Percentiles rank a stretch among this genome's conserved stretches.
Evolutionary conservation across 2,329 filamentous ascomycete species (phyloP).

Genomic region (Colletotrichum shisoi): DNA sequence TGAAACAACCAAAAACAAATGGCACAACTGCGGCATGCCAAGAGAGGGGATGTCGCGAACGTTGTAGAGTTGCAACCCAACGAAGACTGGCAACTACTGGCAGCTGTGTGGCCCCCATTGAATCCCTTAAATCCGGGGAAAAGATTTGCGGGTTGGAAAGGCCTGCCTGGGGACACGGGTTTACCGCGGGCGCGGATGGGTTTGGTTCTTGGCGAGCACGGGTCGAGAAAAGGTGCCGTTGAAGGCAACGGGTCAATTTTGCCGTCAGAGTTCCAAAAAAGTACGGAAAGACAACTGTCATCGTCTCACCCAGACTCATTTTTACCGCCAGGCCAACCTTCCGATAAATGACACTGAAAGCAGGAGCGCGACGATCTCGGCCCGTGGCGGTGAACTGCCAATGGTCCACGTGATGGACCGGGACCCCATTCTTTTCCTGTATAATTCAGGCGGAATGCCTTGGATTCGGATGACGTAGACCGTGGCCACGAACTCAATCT

Average conservation of each 20-base stretch:
- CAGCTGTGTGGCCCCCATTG: neutral
- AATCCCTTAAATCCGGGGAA: neutral
- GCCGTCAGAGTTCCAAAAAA: neutral
- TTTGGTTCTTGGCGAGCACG: neutral
- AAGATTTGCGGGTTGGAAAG: neutral
- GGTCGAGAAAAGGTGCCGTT: neutral
- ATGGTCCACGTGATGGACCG: neutral
- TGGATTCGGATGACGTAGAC: neutral
- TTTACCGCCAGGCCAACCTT: no score
- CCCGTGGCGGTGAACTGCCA: neutral
- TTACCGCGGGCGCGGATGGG: neutral
- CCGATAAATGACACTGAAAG: neutral
- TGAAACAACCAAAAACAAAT: conserved; percentile 24
- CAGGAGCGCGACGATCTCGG: neutral
- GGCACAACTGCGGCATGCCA: neutral
- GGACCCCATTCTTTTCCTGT: neutral
- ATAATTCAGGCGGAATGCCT: neutral
- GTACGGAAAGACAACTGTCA: neutral
- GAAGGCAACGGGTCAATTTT: neutral
- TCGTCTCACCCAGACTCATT: neutral
- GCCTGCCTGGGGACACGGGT: neutral
- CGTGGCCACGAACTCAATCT: neutral
- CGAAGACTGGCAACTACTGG: neutral
- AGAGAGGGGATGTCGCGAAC: neutral
- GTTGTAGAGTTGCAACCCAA: neutral